A percentile compares a stretch with the other conserved stretches of the same genome.
These are phyloP conservation scores for Alternaria gansuensis DNA, from an alignment of 2,329 filamentous ascomycete genomes.

Conservation along the genomic window DNA sequence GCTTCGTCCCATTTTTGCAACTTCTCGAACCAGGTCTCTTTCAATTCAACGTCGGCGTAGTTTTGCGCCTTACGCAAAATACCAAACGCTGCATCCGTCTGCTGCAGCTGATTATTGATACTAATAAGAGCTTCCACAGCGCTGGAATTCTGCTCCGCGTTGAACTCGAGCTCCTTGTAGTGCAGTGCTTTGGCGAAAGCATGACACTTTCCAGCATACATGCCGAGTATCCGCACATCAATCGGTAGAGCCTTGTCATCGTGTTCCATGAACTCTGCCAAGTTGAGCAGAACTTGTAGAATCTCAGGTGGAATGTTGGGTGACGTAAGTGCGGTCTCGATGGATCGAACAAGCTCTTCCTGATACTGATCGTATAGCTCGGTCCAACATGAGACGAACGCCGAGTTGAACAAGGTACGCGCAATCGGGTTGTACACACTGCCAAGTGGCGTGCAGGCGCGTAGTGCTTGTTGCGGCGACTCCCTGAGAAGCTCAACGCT, in stretches of 20 bases:
- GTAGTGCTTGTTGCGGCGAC: conserved; percentile 92
- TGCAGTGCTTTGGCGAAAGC: conserved; percentile 98
- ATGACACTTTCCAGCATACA: conserved; percentile 95
- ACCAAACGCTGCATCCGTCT: conserved; percentile 97
- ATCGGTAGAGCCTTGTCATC: conserved; percentile 98
- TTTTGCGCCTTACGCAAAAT: conserved; percentile 95
- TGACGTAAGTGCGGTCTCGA: conserved; percentile 94
- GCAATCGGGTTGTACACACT: conserved; percentile 92
- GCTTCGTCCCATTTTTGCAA: conserved; percentile 98
- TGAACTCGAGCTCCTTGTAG: conserved; percentile 98
- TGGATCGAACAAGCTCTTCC: conserved; percentile 93
- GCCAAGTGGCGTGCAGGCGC: conserved; percentile 90
- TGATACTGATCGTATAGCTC: conserved; percentile 97
- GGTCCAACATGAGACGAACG: conserved; percentile 98
- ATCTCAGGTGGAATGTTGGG: conserved; percentile 96
- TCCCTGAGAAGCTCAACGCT: conserved; percentile 95
- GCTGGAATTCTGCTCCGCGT: conserved; percentile 94
- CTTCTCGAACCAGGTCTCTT: conserved; percentile 99
- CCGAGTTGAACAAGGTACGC: conserved; percentile 95
- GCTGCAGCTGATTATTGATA: conserved; percentile 99
- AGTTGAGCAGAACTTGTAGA: conserved; percentile 88
- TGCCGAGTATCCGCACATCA: conserved; percentile 91
- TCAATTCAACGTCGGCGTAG: conserved; percentile 93
- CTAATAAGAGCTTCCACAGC: conserved; percentile 97
- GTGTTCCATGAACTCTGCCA: conserved; percentile 99